Evolutionary conservation across 805 yeast genomes (phyloP), one percentile per base, ranked within the genome.

Genomic region (Cyberlindnera meyerae): DNA sequence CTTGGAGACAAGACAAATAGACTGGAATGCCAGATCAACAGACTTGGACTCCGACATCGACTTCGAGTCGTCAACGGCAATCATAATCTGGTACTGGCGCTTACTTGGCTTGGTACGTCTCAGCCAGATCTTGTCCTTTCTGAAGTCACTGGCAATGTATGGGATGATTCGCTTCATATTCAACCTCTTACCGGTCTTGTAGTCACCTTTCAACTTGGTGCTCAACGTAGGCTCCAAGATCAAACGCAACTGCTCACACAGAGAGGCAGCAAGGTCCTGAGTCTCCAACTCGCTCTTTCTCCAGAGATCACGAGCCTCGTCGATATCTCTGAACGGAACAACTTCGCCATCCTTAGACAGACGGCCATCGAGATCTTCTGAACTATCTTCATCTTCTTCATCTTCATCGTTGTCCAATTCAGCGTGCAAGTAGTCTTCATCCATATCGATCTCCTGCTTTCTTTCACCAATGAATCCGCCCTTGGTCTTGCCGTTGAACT

Each of bases 101-200:
- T 93, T 93, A 48, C 95, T 84, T 39, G 99, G 99, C 57, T 93
- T 90, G 6, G 97, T 88, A 62, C 99, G 77, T 58, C 96, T 77
- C 64, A 93, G 73, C 99, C 99, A 93, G 40, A 93, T 93, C 69
- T 93, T 93, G 61, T 93, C 99, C 60, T 93, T 93, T 54, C 95
- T 79, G 75, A 87, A 93, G 54, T 88, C 95, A 26, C 96, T 85
- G 1, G 99, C 99, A 67, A 93, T 93, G 61, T 90, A 93, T 6
- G 97, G 95, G 54, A 93, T 93, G 52, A 93, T 93, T 49, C 97
- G 73, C 69, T 90, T 93, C 97, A 93, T 89, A 62, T 93, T 93
- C 52, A 93, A 73, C 49, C 98, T 73, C 60, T 93, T 93, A 60
- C 99, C 99, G 2, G 97, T 89, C 62, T 89, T 88, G 64, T 87